These are phyloP conservation scores for Chlorella sp. DNA, from an alignment of 139 green algal species.

Conservation along the genomic window DNA sequence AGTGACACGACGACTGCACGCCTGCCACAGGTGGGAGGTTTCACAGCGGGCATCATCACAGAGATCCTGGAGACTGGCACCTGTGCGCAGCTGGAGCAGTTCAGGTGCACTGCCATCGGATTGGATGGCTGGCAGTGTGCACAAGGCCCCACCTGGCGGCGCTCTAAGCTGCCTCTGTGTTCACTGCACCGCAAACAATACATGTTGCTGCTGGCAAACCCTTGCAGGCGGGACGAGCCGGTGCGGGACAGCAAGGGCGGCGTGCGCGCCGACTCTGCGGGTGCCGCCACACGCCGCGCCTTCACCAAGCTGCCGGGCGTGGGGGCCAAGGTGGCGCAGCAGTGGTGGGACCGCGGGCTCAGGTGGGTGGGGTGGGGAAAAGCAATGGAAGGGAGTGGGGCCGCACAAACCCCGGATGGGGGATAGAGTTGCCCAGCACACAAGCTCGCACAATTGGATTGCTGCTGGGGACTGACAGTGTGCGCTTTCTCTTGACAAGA, in stretches of 20 bases:
- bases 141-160: too few species aligned
- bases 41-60: slow-evolving; percentile 1
- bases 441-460: too few species aligned
- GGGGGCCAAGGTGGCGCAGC: slow-evolving; percentile 28
- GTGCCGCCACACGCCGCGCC: slow-evolving; percentile 11
- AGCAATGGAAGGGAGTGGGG: too few species aligned
- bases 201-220: too few species aligned
- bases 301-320: slow-evolving; percentile 46
- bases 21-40: too few species aligned
- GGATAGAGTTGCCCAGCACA: too few species aligned
- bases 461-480: too few species aligned
- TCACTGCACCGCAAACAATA: too few species aligned
- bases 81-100: neutral
- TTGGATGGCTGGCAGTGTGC: neutral
- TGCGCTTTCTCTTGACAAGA: too few species aligned
- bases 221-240: slow-evolving; percentile 18
- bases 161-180: too few species aligned
- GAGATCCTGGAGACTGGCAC: neutral
- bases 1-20: too few species aligned
- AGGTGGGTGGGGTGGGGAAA: slow-evolving; percentile 21
- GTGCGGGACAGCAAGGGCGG: slow-evolving; percentile 32
- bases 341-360: slow-evolving; percentile 45
- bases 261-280: slow-evolving; percentile 14
- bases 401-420: too few species aligned
- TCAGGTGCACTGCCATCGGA: neutral